These are phyloP conservation scores for Astragalus glycyphyllos DNA, from an alignment of 306 rosid genomes.

Conservation along the genomic window DNA sequence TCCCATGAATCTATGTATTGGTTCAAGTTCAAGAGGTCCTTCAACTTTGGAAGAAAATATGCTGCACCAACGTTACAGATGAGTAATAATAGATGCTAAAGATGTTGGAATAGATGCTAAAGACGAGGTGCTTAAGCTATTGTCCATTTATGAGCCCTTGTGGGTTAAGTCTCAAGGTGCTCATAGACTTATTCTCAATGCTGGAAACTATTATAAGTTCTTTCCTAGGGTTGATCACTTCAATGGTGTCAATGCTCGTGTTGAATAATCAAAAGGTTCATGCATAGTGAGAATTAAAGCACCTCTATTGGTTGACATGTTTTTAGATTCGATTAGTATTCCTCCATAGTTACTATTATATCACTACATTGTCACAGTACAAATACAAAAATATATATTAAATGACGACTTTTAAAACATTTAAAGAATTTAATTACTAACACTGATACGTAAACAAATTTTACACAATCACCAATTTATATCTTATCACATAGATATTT, in stretches of 20 bases:
- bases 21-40: too few species aligned
- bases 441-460: too few species aligned
- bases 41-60: too few species aligned
- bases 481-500: too few species aligned
- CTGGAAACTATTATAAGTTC: slow-evolving; percentile 49
- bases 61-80: too few species aligned
- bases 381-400: too few species aligned
- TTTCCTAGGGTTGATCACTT: slow-evolving; percentile 50
- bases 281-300: slow-evolving; percentile 47
- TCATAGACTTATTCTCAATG: slow-evolving; percentile 41
- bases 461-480: too few species aligned
- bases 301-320: slow-evolving; percentile 49
- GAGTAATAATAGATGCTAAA: not conserved
- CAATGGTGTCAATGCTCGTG: slow-evolving; percentile 35
- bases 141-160: slow-evolving; percentile 53
- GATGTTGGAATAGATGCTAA: slow-evolving; percentile 22
- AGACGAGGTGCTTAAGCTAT: slow-evolving; percentile 55
- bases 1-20: too few species aligned
- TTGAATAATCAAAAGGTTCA: slow-evolving; percentile 69
- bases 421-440: too few species aligned
- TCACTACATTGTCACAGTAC: too few species aligned
- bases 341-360: too few species aligned
- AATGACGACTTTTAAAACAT: too few species aligned
- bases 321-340: slow-evolving; percentile 55
- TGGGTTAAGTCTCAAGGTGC: slow-evolving; percentile 51